Conservation (phyloP, 225 moss, liverwort and hornwort species). For the Polytrichum commune region DNA sequence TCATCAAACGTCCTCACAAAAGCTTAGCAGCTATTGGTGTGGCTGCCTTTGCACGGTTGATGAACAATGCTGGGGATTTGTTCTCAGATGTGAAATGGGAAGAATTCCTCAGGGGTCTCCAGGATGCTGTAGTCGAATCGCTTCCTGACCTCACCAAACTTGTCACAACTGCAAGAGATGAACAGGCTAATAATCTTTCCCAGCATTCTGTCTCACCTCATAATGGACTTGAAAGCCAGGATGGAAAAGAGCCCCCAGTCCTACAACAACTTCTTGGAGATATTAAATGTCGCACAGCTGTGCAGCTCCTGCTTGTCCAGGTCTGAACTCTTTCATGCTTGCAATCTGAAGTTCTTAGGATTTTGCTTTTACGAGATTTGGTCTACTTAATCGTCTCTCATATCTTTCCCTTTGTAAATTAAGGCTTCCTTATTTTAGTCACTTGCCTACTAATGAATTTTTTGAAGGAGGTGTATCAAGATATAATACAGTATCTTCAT, state of each 20-base stretch:
- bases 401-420: too few species aligned
- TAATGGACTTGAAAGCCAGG: conserved; percentile 19
- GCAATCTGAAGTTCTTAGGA: too few species aligned
- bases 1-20: conserved; percentile 69
- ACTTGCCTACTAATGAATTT: too few species aligned
- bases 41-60: conserved; percentile 63
- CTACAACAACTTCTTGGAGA: conserved; percentile 48
- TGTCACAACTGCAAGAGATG: conserved; percentile 41
- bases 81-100: conserved; percentile 63
- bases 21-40: conserved; percentile 68
- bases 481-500: too few species aligned
- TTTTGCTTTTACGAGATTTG: too few species aligned
- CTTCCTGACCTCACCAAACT: conserved; percentile 55
- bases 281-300: conserved; percentile 57
- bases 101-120: conserved; percentile 48
- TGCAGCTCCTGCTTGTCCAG: conserved; percentile 65
- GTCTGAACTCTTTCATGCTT: conserved; percentile 8
- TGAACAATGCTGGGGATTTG: conserved; percentile 64
- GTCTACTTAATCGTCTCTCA: too few species aligned
- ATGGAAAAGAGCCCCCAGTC: conserved; percentile 35
- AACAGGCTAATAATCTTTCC: conserved; percentile 1
- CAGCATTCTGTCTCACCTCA: conserved; percentile 11
- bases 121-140: conserved; percentile 50
- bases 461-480: too few species aligned
- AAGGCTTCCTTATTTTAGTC: too few species aligned